Conservation (phyloP, 352 stramenopile species). For the Globisporangium canariense region DNA sequence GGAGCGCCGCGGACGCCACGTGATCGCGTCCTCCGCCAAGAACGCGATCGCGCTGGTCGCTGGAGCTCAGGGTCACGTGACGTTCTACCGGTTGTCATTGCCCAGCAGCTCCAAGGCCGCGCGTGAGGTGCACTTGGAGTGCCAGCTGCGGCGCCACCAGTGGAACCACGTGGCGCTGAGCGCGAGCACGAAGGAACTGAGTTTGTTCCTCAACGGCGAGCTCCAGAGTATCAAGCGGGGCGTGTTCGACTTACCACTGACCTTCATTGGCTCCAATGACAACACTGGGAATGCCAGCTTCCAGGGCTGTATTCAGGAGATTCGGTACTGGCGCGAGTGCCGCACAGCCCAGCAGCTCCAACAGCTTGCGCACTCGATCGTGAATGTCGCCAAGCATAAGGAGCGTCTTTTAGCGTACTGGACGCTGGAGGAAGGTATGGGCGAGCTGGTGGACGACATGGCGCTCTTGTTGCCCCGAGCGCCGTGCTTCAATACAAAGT, state of each 20-base stretch:
- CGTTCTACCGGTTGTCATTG: constrained; percentile 31
- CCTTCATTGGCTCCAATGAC: constrained; percentile 31
- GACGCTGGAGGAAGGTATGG: constrained; percentile 74
- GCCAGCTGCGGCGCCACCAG: constrained; percentile 34
- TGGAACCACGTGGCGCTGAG: constrained; percentile 65
- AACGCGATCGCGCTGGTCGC: constrained; percentile 52
- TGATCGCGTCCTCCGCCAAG: constrained; percentile 50
- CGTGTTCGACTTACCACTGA: constrained; percentile 56
- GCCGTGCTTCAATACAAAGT: constrained; percentile 40
- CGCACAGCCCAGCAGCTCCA: constrained; percentile 36
- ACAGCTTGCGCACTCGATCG: constrained; percentile 28
- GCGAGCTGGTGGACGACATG: constrained; percentile 75
- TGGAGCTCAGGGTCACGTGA: constrained; percentile 28
- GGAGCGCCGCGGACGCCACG: constrained; percentile 48
- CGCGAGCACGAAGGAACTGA: constrained; percentile 43
- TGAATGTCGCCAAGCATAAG: constrained; percentile 36
- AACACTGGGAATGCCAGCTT: constrained; percentile 33
- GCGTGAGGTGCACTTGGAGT: constrained; percentile 48
- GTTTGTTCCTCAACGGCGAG: constrained; percentile 45
- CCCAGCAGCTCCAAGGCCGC: constrained; percentile 20
- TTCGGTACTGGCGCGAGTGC: constrained; percentile 61
- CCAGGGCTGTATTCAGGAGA: constrained; percentile 59
- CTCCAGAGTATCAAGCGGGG: constrained; percentile 38
- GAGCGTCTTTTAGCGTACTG: constrained; percentile 52
- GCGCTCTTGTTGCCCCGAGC: constrained; percentile 42